Base-by-base conservation (phyloP, 768 basidiomycete genomes). In the Tylopilus rubrobrunneus region DNA sequence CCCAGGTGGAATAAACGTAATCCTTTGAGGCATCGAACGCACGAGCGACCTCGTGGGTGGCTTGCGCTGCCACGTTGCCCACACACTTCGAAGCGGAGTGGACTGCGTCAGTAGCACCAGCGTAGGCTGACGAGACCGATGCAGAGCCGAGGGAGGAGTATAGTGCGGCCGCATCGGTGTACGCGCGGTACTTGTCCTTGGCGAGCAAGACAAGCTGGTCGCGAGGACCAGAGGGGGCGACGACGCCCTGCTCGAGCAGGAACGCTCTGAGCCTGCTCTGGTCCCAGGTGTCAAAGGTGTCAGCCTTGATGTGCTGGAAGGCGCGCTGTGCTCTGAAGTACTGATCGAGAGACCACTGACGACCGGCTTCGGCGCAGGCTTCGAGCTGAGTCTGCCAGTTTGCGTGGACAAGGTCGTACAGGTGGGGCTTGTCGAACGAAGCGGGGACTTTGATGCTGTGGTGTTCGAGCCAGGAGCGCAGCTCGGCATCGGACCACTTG, bases 1-100 rank as follows among this genome's bases (percentile, higher is more conserved):
- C 85, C 96, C 96, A 97, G 0, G 87, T 82, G 0, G 89, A 92
- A 69, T 89, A 96, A 17, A 94, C 72, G 61, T 93, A 95, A 67
- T 98, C 94, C 67, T 85, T 90, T 29, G 84, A 69, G 54, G 88
- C 82, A 56, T 94, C 87, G 21, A 92, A 67, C 27, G 72, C 73
- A 23, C 75, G 72, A 8, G 67, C 69, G 10, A 75, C 80, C 2
- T 78, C 76, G 15, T 77, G 71, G 1, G 84, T 81, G 3, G 84
- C 82, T 55, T 82, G 78, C 0, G 81, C 73, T 14, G 72, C 74
- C 2, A 76, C 50, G 46, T 71, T 78, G 9, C 76, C 73, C 15
- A 72, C 61, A 39, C 71, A 74, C 58, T 73, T 66, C 15, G 74
- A 72, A 5, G 75, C 71, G 48, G 76, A 73, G 31, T 72, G 61